Evolutionary conservation across 2,329 filamentous ascomycete species (phyloP).

Genomic region (Sphaerulina musiva): DNA sequence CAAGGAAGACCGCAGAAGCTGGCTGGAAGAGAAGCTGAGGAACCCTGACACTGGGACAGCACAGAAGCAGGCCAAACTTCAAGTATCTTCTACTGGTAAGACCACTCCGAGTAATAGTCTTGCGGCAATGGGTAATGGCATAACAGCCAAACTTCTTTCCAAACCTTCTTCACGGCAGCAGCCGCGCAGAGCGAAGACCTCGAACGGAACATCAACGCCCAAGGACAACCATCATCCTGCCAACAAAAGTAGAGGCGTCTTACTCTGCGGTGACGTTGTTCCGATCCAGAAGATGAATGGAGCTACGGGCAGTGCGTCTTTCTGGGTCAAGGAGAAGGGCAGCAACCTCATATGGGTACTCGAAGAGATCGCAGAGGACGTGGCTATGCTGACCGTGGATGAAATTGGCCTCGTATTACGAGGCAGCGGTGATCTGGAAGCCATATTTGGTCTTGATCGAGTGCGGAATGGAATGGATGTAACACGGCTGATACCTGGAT

Average conservation of each 20-base stretch:
- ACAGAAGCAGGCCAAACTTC: constrained; percentile 19
- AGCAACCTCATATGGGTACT: constrained; percentile 94
- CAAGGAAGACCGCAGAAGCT: constrained; percentile 76
- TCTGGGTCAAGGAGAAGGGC: constrained; percentile 98
- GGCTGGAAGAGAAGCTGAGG: constrained; percentile 79
- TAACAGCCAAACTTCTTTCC: constrained; percentile 80
- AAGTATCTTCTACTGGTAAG: constrained; percentile 29
- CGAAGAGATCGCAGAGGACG: constrained; percentile 94
- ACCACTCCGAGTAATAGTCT: constrained; percentile 36
- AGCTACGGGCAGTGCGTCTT: constrained; percentile 79
- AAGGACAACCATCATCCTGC: constrained; percentile 47
- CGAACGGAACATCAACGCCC: constrained; percentile 51
- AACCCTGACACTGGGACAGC: constrained; percentile 47
- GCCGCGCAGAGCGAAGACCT: constrained; percentile 57
- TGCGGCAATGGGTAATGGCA: constrained; percentile 67
- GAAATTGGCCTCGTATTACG: constrained; percentile 67
- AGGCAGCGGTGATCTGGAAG: constrained; percentile 66
- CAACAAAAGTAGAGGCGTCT: constrained; percentile 75
- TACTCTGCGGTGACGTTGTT: constrained; percentile 95
- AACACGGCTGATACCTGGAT: constrained; percentile 68
- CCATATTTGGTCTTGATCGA: constrained; percentile 75
- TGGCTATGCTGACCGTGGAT: constrained; percentile 69
- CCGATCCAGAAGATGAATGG: constrained; percentile 96
- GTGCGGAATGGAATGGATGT: constrained; percentile 65
- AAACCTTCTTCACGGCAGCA: constrained; percentile 62